Evolutionary conservation across 2,329 filamentous ascomycete genomes (phyloP), one percentile per base, ranked within the genome.

Genomic region (Clonostachys sp.): DNA sequence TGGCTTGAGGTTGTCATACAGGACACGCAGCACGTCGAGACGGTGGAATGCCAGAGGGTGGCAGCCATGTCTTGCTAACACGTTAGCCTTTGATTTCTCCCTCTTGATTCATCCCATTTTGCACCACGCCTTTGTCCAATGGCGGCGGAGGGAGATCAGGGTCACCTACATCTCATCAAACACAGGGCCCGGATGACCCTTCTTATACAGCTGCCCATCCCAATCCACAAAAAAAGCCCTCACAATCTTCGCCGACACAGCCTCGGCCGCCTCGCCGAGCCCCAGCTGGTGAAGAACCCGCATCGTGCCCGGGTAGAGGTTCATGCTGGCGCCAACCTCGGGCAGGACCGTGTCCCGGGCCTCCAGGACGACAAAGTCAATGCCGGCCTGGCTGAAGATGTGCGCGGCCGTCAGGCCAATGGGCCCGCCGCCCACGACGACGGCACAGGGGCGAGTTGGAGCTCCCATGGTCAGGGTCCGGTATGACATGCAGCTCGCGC

Each of bases 371-470:
- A 64, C 50, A 48, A 57, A 61, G 45, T 62, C 61, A 36, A 63
- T 58, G 5, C 59, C 61, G 2, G 64, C 64, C 2, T 51, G 51
- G 34, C 47, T n/a, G 4, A 67, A 56, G 34, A 57, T 53, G 41
- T 65, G 61, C 1, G 62, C 62, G 6, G 61, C 54, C 6, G 53
- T 54, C 3, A 66, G 44, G 2, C 63, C 63, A 6, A 52, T 51
- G 9, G 60, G 58, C 14, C 63, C 62, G 16, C 56, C 58, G 40
- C 63, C 63, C 24, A 66, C 46, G 35, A 66, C 55, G 44, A 66
- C 59, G 14, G 52, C 56, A 40, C 50, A 51, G 47, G 41, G 41
- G 12, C 34, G 33, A 12, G 16, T 45, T 10, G 44, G 12, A 24
- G 41, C 14, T 14, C 16, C 14, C 44, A 45, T 45, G 35, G 33